Base-by-base conservation (phyloP, 1,284 basidiomycete species). In the Omphalotus olearius region DNA sequence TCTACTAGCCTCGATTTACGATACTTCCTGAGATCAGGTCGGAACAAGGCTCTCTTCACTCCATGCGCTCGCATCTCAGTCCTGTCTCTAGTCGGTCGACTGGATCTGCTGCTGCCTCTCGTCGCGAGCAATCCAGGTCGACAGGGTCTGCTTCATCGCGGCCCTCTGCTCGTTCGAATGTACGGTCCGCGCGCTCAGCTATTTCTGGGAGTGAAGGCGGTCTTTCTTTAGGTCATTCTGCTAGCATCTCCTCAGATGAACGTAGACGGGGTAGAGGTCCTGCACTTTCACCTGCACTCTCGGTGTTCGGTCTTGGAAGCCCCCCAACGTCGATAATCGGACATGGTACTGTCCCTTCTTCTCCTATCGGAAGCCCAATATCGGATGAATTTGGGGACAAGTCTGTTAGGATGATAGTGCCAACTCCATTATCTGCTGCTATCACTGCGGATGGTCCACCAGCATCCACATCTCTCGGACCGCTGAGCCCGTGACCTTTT, bases 1-100 rank as follows among this genome's bases (percentile, higher is more conserved):
- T 43, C 16, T 39, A 20, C 37, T 54, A 71, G 71, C 71, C 72
- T 11, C 64, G 69, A 60, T 63, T 76, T 47, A 63, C n/a, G 40
- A 48, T 36, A 47, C 72, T 73, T 30, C 62, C 60, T 30, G 70
- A 69, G 28, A 64, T 60, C 54, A 60, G 51, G n/a, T 83, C 84
- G 23, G 80, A 85, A 58, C 71, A 75, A 56, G 79, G 74, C 25
- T 86, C 83, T 1, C 61, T 86, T 14, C 76, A 82, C 59, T 85
- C 83, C 0, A 74, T 78, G 70, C 72, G 69, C 25, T 82, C 81
- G 0, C 75, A 76, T 54, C 63, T 82, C 16, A 70, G 69, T 56
- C 77, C 79, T 0, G 57, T 64, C 36, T 68, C 74, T 1, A 65
- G 63, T 25, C 72, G 73, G 38, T 72, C 74, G 2, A 66, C 74